These are phyloP conservation scores for Geotrichum australiense DNA, from an alignment of 1,139 yeast genomes.

Conservation along the genomic window DNA sequence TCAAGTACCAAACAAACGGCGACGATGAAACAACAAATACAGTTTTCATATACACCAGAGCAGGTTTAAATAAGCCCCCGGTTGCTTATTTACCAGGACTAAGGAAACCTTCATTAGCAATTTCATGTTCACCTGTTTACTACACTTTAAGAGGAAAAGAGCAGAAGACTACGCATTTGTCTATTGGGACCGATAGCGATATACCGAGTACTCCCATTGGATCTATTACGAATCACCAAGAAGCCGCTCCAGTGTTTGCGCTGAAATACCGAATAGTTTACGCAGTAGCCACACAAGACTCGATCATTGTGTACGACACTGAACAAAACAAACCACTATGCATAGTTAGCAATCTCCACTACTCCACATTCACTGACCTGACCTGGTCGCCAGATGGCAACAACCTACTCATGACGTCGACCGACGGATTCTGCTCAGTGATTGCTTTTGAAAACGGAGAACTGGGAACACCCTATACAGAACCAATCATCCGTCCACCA, in stretches of 20 bases:
- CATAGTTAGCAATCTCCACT: slow-evolving; percentile 70
- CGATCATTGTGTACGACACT: slow-evolving; percentile 80
- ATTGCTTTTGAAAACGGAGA: slow-evolving; percentile 46
- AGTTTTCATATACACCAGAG: slow-evolving; percentile 68
- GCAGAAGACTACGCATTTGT: slow-evolving; percentile 13
- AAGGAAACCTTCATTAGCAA: slow-evolving; percentile 75
- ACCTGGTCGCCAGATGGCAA: slow-evolving; percentile 77
- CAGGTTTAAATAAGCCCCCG: slow-evolving; percentile 61
- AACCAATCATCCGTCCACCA: slow-evolving; percentile 12
- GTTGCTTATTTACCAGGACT: slow-evolving; percentile 73
- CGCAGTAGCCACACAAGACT: slow-evolving; percentile 90
- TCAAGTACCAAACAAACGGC: slow-evolving; percentile 31
- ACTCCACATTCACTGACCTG: slow-evolving; percentile 80
- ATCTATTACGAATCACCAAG: slow-evolving; percentile 3
- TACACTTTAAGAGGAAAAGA: slow-evolving; percentile 39
- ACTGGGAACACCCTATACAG: slow-evolving; percentile 43
- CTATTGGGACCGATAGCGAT: slow-evolving; percentile 5
- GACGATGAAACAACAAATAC: slow-evolving; percentile 49
- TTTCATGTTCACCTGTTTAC: slow-evolving; percentile 63
- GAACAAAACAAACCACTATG: slow-evolving; percentile 63
- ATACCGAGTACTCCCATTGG: neutral
- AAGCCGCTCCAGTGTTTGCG: slow-evolving; percentile 37
- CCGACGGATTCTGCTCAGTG: slow-evolving; percentile 88
- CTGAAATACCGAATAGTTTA: slow-evolving; percentile 75
- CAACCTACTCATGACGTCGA: slow-evolving; percentile 69